These are phyloP conservation scores for Aspergillus sp. DNA, from an alignment of 2,329 filamentous ascomycete species.

Conservation along the genomic window DNA sequence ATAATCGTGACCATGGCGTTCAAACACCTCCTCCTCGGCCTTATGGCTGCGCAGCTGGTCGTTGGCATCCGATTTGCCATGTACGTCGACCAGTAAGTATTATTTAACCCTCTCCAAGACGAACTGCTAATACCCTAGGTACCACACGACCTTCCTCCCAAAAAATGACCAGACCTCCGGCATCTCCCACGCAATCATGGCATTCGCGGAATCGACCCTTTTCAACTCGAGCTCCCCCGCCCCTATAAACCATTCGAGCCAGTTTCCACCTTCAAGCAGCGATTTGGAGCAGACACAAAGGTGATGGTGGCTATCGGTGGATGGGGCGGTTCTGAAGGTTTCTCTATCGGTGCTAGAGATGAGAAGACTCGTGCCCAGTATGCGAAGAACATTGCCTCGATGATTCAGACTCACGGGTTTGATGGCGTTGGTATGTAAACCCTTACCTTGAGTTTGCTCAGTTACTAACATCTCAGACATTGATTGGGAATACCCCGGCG, in stretches of 20 bases:
- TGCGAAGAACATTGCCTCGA: slow-evolving; percentile 59
- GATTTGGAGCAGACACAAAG: slow-evolving; percentile 54
- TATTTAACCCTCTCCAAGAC: background rate
- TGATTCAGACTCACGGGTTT: slow-evolving; percentile 58
- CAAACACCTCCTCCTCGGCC: slow-evolving; percentile 20
- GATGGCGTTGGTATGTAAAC: slow-evolving; percentile 56
- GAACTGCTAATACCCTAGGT: slow-evolving; percentile 25
- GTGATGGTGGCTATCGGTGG: slow-evolving; percentile 69
- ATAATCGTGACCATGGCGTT: slow-evolving; percentile 11
- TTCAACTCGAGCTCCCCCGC: slow-evolving; percentile 45
- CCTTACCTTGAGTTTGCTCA: background rate
- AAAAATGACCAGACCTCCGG: slow-evolving; percentile 30
- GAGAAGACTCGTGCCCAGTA: slow-evolving; percentile 52
- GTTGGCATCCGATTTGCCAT: slow-evolving; percentile 33
- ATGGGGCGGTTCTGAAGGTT: slow-evolving; percentile 66
- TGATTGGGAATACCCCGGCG: slow-evolving; percentile 61
- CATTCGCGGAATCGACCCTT: slow-evolving; percentile 48
- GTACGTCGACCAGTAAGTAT: slow-evolving; percentile 46
- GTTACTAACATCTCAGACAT: slow-evolving; percentile 45
- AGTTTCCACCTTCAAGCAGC: slow-evolving; percentile 46
- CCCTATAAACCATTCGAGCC: slow-evolving; percentile 52
- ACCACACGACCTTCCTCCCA: slow-evolving; percentile 35
- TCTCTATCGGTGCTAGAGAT: slow-evolving; percentile 52
- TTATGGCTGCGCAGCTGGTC: slow-evolving; percentile 26
- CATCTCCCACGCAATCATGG: slow-evolving; percentile 53